Base-by-base conservation (phyloP, 2,329 filamentous ascomycete genomes). In the Fusarium goolgardi region DNA sequence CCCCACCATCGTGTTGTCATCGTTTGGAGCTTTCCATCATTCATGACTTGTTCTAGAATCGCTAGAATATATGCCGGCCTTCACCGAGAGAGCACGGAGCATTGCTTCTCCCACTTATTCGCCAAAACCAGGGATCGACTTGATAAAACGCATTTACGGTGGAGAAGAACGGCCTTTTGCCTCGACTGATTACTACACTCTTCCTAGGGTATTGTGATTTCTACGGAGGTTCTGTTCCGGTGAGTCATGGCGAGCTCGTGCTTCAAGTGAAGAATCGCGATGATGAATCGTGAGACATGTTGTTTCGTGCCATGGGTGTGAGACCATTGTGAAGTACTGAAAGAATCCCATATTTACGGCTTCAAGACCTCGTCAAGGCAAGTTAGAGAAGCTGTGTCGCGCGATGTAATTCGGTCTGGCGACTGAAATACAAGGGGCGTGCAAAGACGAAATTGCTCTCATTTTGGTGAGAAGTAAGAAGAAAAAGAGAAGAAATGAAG, bases 141-240 rank as follows among this genome's bases (percentile, higher is more conserved):
- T 53, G 58, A n/a, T 27, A 39, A n/a, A 43, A 27, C 34, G 25
- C 23, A 27, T 52, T 37, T 13, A 31, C 27, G 37, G 55, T 39
- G 55, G 58, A 39, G 37, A 58, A 39, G 31, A 29, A 20, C 23
- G 31, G n/a, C 20, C 18, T 29, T 45, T 53, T 39, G 23, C 32
- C 46, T 29, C 39, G 31, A 16, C 27, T 31, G 32, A 41, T 27
- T 25, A 16, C 35, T 53, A 31, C 47, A 37, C 31, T 35, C n/a
- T 62, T 25, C 27, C 20, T 13, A 41, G n/a, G 41, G 21, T 47
- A 35, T 49, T 37, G 16, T 45, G 31, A 11, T 23, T 18, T 18
- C n/a, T 12, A 44, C 59, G 44, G 60, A 63, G 44, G 21, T 46
- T 63, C 34, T 41, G 37, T 8, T 49, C 50, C 44, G 60, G 51